Percentiles rank a stretch among this genome's conserved stretches.
These are phyloP conservation scores for Aspergillus melleus DNA, from an alignment of 2,329 filamentous ascomycete genomes.

Conservation along the genomic window DNA sequence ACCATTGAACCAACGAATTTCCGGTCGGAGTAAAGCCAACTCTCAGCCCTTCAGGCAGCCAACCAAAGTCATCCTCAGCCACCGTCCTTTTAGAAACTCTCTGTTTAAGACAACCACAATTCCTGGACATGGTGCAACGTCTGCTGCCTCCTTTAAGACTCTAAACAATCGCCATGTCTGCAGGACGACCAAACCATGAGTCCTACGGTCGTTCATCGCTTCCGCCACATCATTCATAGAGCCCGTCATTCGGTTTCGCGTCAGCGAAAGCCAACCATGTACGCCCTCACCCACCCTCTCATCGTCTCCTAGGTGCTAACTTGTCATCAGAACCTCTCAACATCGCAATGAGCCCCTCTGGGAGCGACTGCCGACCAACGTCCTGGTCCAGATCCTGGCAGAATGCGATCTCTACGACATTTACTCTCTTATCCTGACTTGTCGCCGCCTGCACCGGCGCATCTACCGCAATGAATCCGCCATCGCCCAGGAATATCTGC, in stretches of 20 bases:
- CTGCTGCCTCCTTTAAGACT: background rate
- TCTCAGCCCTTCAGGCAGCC: background rate
- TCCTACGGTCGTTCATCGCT: background rate
- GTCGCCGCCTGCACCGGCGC: constrained; percentile 20
- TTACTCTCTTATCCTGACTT: constrained; percentile 19
- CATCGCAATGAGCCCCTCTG: constrained; percentile 17
- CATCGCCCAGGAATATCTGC: constrained; percentile 25
- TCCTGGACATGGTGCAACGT: background rate
- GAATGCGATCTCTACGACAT: constrained; percentile 24
- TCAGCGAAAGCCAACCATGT: constrained; percentile 4
- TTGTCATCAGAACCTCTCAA: background rate
- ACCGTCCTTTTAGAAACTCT: background rate
- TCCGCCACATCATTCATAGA: constrained; percentile 3
- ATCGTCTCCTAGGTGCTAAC: background rate
- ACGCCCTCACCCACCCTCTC: background rate
- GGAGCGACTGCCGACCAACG: constrained; percentile 20
- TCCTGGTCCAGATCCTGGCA: constrained; percentile 20
- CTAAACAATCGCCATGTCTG: background rate
- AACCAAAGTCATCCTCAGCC: background rate
- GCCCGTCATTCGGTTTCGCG: background rate
- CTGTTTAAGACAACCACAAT: background rate
- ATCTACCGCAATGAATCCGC: constrained; percentile 21
- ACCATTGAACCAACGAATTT: background rate
- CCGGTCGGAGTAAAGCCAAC: background rate
- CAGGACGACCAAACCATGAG: constrained; percentile 6